Conservation (phyloP, 2,329 filamentous ascomycete species). For the Aspergillus sojae region DNA sequence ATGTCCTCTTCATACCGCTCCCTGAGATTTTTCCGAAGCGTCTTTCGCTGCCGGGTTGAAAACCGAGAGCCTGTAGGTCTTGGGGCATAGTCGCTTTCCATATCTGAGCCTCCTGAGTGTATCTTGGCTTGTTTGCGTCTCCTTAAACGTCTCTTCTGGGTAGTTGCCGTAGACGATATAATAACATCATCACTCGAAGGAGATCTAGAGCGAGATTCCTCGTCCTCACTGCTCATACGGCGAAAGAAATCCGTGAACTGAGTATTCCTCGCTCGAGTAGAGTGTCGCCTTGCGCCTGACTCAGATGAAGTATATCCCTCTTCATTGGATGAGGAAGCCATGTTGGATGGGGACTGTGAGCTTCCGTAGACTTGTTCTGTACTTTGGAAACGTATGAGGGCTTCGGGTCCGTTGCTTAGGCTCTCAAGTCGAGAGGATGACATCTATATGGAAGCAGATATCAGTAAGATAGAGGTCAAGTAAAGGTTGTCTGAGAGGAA, state of each 20-base stretch:
- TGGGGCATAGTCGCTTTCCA: slow-evolving; percentile 16
- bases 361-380: slow-evolving; percentile 10
- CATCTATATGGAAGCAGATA: slow-evolving; percentile 26
- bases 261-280: slow-evolving; percentile 15
- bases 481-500: background rate
- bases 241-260: slow-evolving; percentile 24
- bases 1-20: slow-evolving; percentile 45
- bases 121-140: slow-evolving; percentile 13
- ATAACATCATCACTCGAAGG: slow-evolving; percentile 30
- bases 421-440: slow-evolving; percentile 28
- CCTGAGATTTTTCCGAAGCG: slow-evolving; percentile 43
- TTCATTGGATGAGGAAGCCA: slow-evolving; percentile 12
- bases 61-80: slow-evolving; percentile 25
- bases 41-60: slow-evolving; percentile 35
- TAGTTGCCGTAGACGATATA: slow-evolving; percentile 11
- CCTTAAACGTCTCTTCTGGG: slow-evolving; percentile 18
- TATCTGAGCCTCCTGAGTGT: slow-evolving; percentile 11
- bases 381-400: slow-evolving; percentile 27
- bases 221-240: slow-evolving; percentile 23
- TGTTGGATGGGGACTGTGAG: slow-evolving; percentile 5
- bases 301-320: slow-evolving; percentile 14
- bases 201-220: slow-evolving; percentile 1
- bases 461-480: slow-evolving; percentile 6
- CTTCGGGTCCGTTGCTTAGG: slow-evolving; percentile 32
- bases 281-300: slow-evolving; percentile 13